These are phyloP conservation scores for Metroxylon sagu DNA, from an alignment of 176 grass and related monocot species.

Conservation along the genomic window DNA sequence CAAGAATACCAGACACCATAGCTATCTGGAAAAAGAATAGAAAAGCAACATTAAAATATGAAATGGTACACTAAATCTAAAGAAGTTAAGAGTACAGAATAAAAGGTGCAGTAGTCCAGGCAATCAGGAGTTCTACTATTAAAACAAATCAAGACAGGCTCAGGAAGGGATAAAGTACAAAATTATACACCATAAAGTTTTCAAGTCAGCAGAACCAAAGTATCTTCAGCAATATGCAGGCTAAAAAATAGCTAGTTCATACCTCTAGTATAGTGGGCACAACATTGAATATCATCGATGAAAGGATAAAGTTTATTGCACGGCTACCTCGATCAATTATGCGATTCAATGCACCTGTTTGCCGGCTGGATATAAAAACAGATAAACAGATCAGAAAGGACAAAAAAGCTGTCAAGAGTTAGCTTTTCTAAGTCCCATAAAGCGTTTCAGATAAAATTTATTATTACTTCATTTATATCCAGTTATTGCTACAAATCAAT, in stretches of 20 bases:
- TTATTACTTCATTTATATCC: no score
- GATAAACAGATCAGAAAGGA: slow-evolving; percentile 3
- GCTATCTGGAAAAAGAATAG: slow-evolving; percentile 54
- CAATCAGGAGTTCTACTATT: no score
- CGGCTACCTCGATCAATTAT: slow-evolving; percentile 96
- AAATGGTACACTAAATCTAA: background rate
- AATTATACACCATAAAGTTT: no score
- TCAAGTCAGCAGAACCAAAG: no score
- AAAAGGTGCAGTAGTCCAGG: no score
- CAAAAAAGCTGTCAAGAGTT: background rate
- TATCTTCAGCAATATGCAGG: background rate
- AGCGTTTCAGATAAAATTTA: no score
- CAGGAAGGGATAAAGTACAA: no score
- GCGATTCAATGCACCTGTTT: slow-evolving; percentile 94
- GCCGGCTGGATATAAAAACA: slow-evolving; percentile 61
- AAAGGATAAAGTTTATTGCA: slow-evolving; percentile 92
- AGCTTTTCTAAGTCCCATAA: no score
- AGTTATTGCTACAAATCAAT: no score
- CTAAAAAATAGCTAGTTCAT: slow-evolving; percentile 10
- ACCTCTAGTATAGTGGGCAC: slow-evolving; percentile 96
- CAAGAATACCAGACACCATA: slow-evolving; percentile 95
- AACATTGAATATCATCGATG: slow-evolving; percentile 95
- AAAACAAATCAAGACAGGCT: no score
- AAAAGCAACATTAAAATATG: slow-evolving; percentile 16
- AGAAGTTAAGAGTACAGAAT: background rate